These are phyloP conservation scores for Hygrophorus russula DNA, from an alignment of 768 basidiomycete genomes.

Conservation along the genomic window DNA sequence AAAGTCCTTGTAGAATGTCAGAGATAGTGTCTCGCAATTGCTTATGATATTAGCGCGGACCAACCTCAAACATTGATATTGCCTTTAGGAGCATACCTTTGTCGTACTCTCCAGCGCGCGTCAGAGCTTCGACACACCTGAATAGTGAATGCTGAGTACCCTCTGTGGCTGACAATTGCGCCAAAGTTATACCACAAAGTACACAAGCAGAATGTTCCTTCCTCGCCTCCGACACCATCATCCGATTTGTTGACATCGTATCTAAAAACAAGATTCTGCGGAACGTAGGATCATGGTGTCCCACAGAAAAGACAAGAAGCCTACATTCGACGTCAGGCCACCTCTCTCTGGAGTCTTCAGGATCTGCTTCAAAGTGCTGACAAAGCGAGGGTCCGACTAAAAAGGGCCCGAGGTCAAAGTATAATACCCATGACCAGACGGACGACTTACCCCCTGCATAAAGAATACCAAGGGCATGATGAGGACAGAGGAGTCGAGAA, in stretches of 20 bases:
- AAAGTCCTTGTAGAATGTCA: slow-evolving; percentile 43
- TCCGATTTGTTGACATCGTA: slow-evolving; percentile 81
- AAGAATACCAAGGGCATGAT: slow-evolving; percentile 95
- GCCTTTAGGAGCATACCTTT: slow-evolving; percentile 52
- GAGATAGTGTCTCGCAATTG: background rate
- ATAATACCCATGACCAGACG: background rate
- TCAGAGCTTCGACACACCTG: slow-evolving; percentile 84
- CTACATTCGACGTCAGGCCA: slow-evolving; percentile 79
- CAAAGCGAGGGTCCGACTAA: slow-evolving; percentile 82
- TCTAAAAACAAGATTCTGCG: slow-evolving; percentile 76
- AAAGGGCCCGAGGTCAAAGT: background rate
- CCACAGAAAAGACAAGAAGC: slow-evolving; percentile 10
- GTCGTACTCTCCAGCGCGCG: slow-evolving; percentile 78
- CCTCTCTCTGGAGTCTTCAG: slow-evolving; percentile 83
- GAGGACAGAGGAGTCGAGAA: slow-evolving; percentile 79
- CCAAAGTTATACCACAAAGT: slow-evolving; percentile 50
- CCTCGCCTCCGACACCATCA: slow-evolving; percentile 93
- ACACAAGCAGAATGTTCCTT: slow-evolving; percentile 90
- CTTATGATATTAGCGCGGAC: slow-evolving; percentile 9
- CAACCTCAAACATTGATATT: slow-evolving; percentile 83
- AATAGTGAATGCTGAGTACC: background rate
- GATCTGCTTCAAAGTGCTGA: slow-evolving; percentile 74
- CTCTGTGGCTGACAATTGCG: background rate
- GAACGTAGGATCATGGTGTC: background rate
- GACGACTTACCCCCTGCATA: slow-evolving; percentile 54